Conservation (phyloP, 805 yeast genomes). For the Ogataea sp. region DNA sequence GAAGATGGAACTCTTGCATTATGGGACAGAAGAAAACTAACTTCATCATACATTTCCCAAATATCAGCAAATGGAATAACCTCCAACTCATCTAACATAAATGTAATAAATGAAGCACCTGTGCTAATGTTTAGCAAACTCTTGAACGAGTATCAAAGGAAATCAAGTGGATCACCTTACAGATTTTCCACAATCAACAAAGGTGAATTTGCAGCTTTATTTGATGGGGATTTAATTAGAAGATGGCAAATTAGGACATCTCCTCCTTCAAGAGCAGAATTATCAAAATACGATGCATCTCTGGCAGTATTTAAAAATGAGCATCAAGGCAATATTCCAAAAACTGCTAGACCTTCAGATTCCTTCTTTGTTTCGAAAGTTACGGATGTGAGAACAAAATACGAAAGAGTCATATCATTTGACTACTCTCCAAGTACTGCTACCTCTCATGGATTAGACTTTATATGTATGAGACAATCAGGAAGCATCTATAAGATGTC, state of each 20-base stretch:
- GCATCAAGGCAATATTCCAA: slow-evolving; percentile 7
- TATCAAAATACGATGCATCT: slow-evolving; percentile 14
- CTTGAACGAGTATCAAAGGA: slow-evolving; percentile 50
- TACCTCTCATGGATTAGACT: slow-evolving; percentile 47
- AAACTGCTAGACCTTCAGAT: slow-evolving; percentile 29
- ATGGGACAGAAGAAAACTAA: slow-evolving; percentile 69
- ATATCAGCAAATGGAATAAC: slow-evolving; percentile 1
- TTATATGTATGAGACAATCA: slow-evolving; percentile 85
- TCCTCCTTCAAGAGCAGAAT: slow-evolving; percentile 27
- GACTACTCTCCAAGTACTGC: slow-evolving; percentile 61
- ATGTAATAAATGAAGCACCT: slow-evolving; percentile 40
- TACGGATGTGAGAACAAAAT: slow-evolving; percentile 63
- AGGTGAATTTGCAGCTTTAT: slow-evolving; percentile 73
- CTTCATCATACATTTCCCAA: slow-evolving; percentile 6
- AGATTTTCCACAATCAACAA: slow-evolving; percentile 56
- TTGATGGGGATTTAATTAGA: slow-evolving; percentile 68
- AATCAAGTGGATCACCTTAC: slow-evolving; percentile 55
- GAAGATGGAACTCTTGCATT: slow-evolving; percentile 81
- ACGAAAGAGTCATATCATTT: slow-evolving; percentile 76
- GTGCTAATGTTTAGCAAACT: slow-evolving; percentile 52
- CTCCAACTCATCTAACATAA: slow-evolving; percentile 1
- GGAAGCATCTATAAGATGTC: slow-evolving; percentile 82
- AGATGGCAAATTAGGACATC: slow-evolving; percentile 71
- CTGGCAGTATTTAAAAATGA: slow-evolving; percentile 11
- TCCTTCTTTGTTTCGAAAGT: slow-evolving; percentile 70